phyloP scores from a whole-genome alignment of 2,329 filamentous ascomycete genomes.

The Sporothrix protearum region DNA sequence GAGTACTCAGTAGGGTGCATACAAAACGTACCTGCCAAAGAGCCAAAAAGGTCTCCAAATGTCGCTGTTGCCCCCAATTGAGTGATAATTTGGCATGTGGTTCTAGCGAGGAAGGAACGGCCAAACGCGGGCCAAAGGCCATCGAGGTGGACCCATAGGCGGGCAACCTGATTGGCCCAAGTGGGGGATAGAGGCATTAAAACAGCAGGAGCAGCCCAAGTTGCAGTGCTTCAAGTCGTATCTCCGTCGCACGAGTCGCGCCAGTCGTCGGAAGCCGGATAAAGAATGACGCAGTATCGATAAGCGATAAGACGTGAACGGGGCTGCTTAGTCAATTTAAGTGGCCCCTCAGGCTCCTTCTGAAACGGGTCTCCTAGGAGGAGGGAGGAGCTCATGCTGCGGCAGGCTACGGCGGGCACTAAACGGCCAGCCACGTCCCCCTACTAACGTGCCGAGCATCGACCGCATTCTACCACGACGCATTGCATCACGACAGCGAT shows the following conservation, averaged over 20 bases:
- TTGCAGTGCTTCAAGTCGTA: constrained; percentile 22
- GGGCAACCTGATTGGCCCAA: neutral
- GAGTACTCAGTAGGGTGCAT: neutral
- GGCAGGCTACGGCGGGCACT: neutral
- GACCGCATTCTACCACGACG: neutral
- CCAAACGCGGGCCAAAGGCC: constrained; percentile 19
- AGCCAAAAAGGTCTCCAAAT: neutral
- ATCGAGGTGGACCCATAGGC: constrained; percentile 1
- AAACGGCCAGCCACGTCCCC: constrained; percentile 13
- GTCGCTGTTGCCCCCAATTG: constrained; percentile 18
- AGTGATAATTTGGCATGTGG: constrained; percentile 28
- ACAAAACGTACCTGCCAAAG: neutral
- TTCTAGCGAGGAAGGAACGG: constrained; percentile 14
- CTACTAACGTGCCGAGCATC: neutral
- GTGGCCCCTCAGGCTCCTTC: neutral
- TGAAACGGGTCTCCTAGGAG: too few relatives aligned
- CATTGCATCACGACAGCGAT: neutral
- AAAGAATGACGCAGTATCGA: constrained; percentile 23
- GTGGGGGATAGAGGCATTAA: constrained; percentile 14
- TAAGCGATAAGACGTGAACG: constrained; percentile 6
- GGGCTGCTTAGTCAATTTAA: neutral
- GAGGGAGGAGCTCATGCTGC: too few relatives aligned
- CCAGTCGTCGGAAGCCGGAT: constrained; percentile 22
- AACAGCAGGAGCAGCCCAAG: neutral
- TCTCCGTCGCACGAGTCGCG: constrained; percentile 28